Conservation (phyloP, 116 monocot genomes). For the Phalaenopsis hybrid region DNA sequence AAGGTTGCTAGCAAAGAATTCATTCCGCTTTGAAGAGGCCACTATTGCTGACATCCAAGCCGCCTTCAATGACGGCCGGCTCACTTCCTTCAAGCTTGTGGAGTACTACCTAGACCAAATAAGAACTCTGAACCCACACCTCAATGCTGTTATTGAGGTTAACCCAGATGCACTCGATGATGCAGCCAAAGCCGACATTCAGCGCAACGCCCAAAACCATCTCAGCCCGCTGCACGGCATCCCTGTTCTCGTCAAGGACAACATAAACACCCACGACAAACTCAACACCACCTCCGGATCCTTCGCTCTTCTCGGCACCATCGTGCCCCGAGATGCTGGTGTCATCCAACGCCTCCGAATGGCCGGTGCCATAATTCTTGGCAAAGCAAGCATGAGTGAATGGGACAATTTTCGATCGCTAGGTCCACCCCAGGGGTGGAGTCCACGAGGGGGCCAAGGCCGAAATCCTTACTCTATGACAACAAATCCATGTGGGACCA, state of each 20-base stretch:
- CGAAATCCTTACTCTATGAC: neutral
- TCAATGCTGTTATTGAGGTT: constrained; percentile 5
- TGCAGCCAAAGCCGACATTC: neutral
- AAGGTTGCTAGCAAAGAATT: too few species aligned
- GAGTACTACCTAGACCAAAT: neutral
- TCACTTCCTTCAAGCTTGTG: neutral
- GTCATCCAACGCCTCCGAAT: neutral
- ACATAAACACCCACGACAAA: neutral
- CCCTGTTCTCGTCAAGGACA: constrained; percentile 10
- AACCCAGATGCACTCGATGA: neutral
- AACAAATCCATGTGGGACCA: neutral
- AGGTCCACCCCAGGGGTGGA: neutral
- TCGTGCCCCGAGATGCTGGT: neutral
- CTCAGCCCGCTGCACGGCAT: neutral
- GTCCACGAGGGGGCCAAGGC: neutral
- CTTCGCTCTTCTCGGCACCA: neutral
- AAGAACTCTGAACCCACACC: neutral
- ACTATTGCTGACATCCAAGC: neutral
- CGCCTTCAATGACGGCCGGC: neutral
- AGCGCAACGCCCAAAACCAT: neutral
- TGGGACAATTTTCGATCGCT: neutral
- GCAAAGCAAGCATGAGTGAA: constrained; percentile 12
- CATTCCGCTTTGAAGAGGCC: neutral
- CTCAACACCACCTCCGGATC: constrained; percentile 9
- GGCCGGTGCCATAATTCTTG: constrained; percentile 2